Base-by-base conservation (phyloP, 306 rosid species). In the Malus domestica region DNA sequence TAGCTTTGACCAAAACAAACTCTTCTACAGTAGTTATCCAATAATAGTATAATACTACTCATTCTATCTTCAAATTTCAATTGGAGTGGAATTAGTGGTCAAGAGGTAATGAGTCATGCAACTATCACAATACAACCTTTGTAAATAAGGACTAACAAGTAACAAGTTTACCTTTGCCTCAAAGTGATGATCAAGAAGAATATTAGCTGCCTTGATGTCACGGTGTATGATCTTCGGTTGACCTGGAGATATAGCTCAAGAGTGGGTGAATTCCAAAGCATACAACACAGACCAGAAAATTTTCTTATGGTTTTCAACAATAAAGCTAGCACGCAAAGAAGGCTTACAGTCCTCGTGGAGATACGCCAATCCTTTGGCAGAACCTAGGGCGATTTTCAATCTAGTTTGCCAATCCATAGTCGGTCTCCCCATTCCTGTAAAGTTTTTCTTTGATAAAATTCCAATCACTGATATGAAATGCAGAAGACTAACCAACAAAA, bases 351-450 rank as follows among this genome's bases (percentile, higher is more conserved):
- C 87, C 77, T 80, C 82, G 2, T 84, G 84, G 77, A 84, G 82
- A 84, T 84, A 84, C 57, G 87, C 77, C 80, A 80, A 74, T 77
- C 87, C 84, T 77, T 68, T 84, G 33, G 87, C 87, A 77, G 87
- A 77, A 52, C 87, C 87, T 54, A 75, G 45, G 74, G 87, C 87
- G 20, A 84, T 76, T 70, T 64, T 80, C 80, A 73, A 77, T 80
- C 87, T 77, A 52, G 75, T 77, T 44, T 77, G 66, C 82, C 84
- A 84, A 49, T 65, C 18, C 82, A 84, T 80, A 54, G 84, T 77
- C 32, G 84, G 75, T 32, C 66, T 77, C 71, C 61, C 80, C 40
- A 69, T 77, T 76, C 87, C 84, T 84, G 84, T 61, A 67, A 71
- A 46, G 18, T 45, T 32, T 66, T 51, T 61, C 61, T 51, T 46